Percentiles rank a stretch among this genome's conserved stretches.
These are phyloP conservation scores for Aegilops bicornis DNA, from an alignment of 176 grass and related monocot species.

Conservation along the genomic window DNA sequence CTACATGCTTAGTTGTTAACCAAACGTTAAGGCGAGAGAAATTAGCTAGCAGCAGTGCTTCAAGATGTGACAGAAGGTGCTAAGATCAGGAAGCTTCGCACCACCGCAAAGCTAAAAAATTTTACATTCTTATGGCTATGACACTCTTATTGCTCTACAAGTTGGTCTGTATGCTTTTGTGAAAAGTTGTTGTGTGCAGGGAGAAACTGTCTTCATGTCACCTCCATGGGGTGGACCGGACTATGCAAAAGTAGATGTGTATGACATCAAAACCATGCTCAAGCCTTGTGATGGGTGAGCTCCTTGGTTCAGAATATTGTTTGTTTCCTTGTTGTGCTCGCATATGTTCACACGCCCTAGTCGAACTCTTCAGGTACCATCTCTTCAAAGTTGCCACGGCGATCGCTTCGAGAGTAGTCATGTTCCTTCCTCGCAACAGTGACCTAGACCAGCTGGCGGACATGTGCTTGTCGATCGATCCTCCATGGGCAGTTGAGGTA, in stretches of 20 bases:
- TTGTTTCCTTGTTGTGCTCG: background rate
- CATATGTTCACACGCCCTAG: constrained; percentile 1
- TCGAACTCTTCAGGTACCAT: constrained; percentile 48
- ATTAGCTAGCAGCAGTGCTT: background rate
- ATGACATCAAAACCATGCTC: constrained; percentile 87
- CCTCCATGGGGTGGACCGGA: constrained; percentile 98
- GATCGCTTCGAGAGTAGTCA: constrained; percentile 81
- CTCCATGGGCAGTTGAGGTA: constrained; percentile 88
- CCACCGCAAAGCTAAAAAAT: background rate
- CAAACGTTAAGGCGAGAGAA: background rate
- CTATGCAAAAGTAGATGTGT: constrained; percentile 74
- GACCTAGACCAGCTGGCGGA: constrained; percentile 84
- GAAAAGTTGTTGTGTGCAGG: constrained; percentile 41
- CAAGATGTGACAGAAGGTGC: background rate
- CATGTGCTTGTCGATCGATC: constrained; percentile 65
- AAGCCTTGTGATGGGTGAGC: constrained; percentile 90
- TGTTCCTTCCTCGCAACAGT: constrained; percentile 92
- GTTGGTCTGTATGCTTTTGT: constrained; percentile 17
- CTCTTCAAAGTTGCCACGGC: constrained; percentile 72
- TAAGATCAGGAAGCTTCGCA: background rate
- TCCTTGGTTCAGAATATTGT: constrained; percentile 6
- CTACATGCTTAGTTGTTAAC: background rate
- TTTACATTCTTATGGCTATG: background rate
- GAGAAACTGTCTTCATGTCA: constrained; percentile 82
- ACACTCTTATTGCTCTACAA: background rate